Conservation (phyloP, 768 basidiomycete genomes). For the Pisolithus microcarpus region DNA sequence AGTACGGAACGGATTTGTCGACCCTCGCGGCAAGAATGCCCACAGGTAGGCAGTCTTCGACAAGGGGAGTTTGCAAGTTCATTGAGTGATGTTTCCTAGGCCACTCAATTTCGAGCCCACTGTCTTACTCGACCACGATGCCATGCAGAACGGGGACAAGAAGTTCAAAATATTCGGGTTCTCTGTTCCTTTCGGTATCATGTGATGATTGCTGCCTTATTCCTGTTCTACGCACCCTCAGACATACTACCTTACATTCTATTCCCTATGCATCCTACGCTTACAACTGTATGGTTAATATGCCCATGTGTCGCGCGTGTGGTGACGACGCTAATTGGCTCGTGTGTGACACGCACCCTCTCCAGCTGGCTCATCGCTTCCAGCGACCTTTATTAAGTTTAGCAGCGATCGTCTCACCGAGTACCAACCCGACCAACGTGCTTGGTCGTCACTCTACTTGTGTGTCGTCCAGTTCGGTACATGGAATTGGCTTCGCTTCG, state of each 20-base stretch:
- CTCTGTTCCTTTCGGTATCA: slow-evolving; percentile 13
- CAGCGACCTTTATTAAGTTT: neutral
- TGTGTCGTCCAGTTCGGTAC: slow-evolving; percentile 9
- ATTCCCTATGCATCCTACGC: neutral
- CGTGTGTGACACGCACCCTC: too few species aligned
- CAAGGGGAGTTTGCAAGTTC: neutral
- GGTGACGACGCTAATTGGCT: neutral
- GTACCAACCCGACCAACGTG: neutral
- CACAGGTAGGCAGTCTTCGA: slow-evolving; percentile 11
- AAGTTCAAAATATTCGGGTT: slow-evolving; percentile 7
- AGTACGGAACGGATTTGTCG: slow-evolving; percentile 9
- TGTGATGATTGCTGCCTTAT: slow-evolving; percentile 10
- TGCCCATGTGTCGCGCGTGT: neutral
- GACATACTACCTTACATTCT: neutral
- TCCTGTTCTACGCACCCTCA: neutral
- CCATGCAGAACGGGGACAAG: slow-evolving; percentile 2
- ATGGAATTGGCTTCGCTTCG: slow-evolving; percentile 23
- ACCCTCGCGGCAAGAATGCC: slow-evolving; percentile 13
- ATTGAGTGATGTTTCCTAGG: slow-evolving; percentile 12
- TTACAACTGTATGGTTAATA: too few species aligned
- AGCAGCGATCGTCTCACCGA: neutral
- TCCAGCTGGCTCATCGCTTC: neutral
- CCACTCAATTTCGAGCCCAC: slow-evolving; percentile 22
- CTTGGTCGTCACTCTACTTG: neutral
- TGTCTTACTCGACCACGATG: slow-evolving; percentile 15